Base-by-base conservation (phyloP, 495 filamentous ascomycete species). In the Hyaloscypha hepaticicola region DNA sequence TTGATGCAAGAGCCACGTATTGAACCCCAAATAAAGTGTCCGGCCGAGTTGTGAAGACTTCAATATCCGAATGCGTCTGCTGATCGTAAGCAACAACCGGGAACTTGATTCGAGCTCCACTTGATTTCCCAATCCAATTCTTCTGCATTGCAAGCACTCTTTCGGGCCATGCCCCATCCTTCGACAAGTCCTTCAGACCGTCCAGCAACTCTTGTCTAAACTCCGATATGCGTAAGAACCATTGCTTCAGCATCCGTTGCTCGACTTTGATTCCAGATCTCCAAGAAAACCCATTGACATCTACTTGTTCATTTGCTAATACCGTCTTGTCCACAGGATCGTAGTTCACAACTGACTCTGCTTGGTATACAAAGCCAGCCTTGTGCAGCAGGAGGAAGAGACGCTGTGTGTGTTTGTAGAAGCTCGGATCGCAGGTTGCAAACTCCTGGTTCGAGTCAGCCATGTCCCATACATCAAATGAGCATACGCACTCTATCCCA, bases 241-340 rank as follows among this genome's bases (percentile, higher is more conserved):
- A 96, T 70, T 96, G 92, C 73, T 92, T 90, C 24, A 96, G 78
- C 59, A 85, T 85, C 57, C 84, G 76, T 74, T 92, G 88, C 73
- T 94, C 90, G 31, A 96, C 91, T 68, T 90, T 87, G 7, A 90
- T 92, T 3, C 92, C 92, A 9, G 91, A 95, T 56, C 92, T 81
- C 92, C 92, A 96, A 7, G 92, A 96, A 68, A 79, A 85, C 1
- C 92, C 92, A 69, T 90, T 88, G 7, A 88, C 78, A 71, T 93
- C 91, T 11, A 96, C 92, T 74, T 96, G 92, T 70, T 96, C 92
- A 73, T 96, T 96, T 1, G 92, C 92, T 52, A 96, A 76, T 27
- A 96, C 92, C 0, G 92, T 96, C 76, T 88, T 88, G 72, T 96
- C 92, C 25, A 96, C 82, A 5, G 92, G 92, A 67, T 96, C 92